These are phyloP conservation scores for Trichoderma afroharzianum DNA, from an alignment of 2,329 filamentous ascomycete species.

Conservation along the genomic window DNA sequence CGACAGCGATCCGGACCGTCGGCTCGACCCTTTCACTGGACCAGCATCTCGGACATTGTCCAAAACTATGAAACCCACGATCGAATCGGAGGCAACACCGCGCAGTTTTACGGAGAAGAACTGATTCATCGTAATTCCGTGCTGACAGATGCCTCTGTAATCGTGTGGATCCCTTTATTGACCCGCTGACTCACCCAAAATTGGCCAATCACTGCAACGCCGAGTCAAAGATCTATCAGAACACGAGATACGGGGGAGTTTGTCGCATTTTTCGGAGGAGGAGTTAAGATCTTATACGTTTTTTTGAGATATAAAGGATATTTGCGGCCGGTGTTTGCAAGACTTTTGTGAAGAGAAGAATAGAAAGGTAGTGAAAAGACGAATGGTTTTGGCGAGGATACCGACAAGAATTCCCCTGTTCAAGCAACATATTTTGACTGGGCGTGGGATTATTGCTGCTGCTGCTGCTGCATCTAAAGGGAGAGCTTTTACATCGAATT, in stretches of 20 bases:
- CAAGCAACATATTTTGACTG: neutral
- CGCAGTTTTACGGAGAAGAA: neutral
- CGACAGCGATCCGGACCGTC: neutral
- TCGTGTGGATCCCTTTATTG: neutral
- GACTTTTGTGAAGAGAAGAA: neutral
- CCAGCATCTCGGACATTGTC: neutral
- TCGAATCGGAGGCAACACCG: neutral
- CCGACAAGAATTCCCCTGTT: neutral
- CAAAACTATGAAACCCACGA: neutral
- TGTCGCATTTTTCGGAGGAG: neutral
- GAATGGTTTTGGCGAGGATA: neutral
- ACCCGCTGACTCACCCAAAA: neutral
- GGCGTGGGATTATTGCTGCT: neutral
- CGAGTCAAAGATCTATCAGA: neutral
- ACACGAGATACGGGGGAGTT: neutral
- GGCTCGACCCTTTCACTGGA: neutral
- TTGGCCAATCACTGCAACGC: neutral
- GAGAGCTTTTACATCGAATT: neutral
- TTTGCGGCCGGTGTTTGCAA: neutral
- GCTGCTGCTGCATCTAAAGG: neutral
- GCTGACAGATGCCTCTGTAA: constrained; percentile 11
- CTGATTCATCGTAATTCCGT: neutral
- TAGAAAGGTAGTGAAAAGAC: neutral
- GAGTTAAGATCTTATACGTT: neutral
- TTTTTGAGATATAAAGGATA: neutral